These are phyloP conservation scores for Lepidium africanum DNA, from an alignment of 345 rosid genomes.

Conservation along the genomic window DNA sequence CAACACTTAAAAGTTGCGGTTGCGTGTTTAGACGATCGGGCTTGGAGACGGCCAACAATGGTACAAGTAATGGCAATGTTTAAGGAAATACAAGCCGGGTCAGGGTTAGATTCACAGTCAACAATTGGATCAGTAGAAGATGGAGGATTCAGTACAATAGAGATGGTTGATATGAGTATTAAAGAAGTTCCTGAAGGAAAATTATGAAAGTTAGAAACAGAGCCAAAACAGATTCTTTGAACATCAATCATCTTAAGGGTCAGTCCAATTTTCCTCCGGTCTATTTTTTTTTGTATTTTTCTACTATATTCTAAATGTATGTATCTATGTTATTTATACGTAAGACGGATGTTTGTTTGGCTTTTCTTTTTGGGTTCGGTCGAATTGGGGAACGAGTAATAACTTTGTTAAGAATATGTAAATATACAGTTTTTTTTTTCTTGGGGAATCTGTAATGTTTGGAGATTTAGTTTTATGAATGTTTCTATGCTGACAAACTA, in stretches of 20 bases:
- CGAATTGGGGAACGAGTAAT: slow-evolving; percentile 5
- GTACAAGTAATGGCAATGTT: slow-evolving; percentile 72
- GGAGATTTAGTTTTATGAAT: not conserved
- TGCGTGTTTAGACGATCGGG: slow-evolving; percentile 83
- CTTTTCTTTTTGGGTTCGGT: not conserved
- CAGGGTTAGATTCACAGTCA: slow-evolving; percentile 67
- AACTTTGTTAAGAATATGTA: slow-evolving; percentile 23
- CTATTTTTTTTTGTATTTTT: slow-evolving; percentile 19
- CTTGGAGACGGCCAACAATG: slow-evolving; percentile 63
- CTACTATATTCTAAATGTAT: slow-evolving; percentile 20
- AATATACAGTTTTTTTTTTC: slow-evolving; percentile 17
- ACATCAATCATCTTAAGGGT: slow-evolving; percentile 21
- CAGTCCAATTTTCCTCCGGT: slow-evolving; percentile 22
- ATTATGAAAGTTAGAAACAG: slow-evolving; percentile 23
- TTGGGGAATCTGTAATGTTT: not conserved
- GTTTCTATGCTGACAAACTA: not conserved
- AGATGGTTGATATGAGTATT: slow-evolving; percentile 74
- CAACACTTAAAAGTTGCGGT: slow-evolving; percentile 65
- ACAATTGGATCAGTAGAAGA: slow-evolving; percentile 59
- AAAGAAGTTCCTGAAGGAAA: slow-evolving; percentile 69
- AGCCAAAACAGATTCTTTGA: slow-evolving; percentile 14
- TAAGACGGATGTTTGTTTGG: slow-evolving; percentile 18
- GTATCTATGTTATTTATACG: slow-evolving; percentile 27
- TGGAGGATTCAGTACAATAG: slow-evolving; percentile 49
- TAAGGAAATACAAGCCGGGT: slow-evolving; percentile 75